These are phyloP conservation scores for Peronospora belbahrii DNA, from an alignment of 352 stramenopile species.

Conservation along the genomic window DNA sequence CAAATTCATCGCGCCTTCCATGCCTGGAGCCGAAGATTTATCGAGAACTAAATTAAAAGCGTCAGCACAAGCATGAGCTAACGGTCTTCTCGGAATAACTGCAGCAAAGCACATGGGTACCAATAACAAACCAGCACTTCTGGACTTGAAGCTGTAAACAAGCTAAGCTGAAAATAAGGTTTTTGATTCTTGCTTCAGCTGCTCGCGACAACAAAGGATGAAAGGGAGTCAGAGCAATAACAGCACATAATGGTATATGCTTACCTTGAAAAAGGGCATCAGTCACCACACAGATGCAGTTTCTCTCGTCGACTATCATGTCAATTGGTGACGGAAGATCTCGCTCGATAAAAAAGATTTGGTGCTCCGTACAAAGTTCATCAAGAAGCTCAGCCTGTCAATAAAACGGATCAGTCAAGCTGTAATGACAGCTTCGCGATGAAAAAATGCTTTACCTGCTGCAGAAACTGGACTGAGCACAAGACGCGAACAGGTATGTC, in stretches of 20 bases:
- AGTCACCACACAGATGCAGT: conserved; percentile 41
- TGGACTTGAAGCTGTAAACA: conserved; percentile 46
- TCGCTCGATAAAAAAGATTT: conserved; percentile 52
- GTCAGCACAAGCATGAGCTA: not conserved
- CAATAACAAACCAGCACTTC: conserved; percentile 55
- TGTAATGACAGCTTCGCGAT: not conserved
- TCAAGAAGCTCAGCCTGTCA: conserved; percentile 54
- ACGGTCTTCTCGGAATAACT: not conserved
- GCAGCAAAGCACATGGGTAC: conserved; percentile 22
- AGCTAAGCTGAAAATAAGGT: conserved; percentile 54
- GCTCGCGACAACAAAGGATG: not conserved
- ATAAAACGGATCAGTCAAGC: not conserved
- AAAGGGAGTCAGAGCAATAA: not conserved
- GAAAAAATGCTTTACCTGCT: conserved; percentile 18
- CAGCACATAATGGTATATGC: not conserved
- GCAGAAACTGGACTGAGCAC: conserved; percentile 34
- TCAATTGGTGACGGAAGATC: conserved; percentile 46
- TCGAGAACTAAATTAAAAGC: not conserved
- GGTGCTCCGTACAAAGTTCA: conserved; percentile 46
- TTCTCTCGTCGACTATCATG: conserved; percentile 61
- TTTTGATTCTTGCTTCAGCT: conserved; percentile 40
- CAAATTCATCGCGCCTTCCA: conserved; percentile 16
- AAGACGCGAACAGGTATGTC: conserved; percentile 29
- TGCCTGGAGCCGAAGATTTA: not conserved
- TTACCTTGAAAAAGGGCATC: conserved; percentile 35